phyloP scores from a whole-genome alignment of 768 basidiomycete species.

The Pleurotus ostreatus region DNA sequence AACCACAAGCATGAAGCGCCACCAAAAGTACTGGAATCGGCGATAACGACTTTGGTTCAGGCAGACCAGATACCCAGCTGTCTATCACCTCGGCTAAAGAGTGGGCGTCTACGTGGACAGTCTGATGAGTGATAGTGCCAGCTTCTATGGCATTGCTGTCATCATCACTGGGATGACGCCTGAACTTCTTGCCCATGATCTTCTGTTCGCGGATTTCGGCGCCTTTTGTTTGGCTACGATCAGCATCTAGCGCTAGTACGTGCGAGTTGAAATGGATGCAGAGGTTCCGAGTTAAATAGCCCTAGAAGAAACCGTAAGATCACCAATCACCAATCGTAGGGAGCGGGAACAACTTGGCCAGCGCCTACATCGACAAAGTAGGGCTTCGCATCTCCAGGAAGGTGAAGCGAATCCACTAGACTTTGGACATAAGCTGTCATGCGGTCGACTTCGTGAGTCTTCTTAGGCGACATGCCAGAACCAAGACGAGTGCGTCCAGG shows the following conservation, averaged over 20 bases:
- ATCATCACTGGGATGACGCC: not conserved
- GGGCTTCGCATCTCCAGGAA: slow-evolving; percentile 13
- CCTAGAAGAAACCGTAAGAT: slow-evolving; percentile 29
- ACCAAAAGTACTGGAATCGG: slow-evolving; percentile 53
- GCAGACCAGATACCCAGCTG: slow-evolving; percentile 42
- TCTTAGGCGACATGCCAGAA: slow-evolving; percentile 71
- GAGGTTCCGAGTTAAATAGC: slow-evolving; percentile 57
- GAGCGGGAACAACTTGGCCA: slow-evolving; percentile 47
- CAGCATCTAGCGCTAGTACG: slow-evolving; percentile 66
- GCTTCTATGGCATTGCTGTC: slow-evolving; percentile 1
- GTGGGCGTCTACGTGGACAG: slow-evolving; percentile 46
- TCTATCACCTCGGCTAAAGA: slow-evolving; percentile 43
- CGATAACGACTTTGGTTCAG: slow-evolving; percentile 1
- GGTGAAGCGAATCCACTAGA: slow-evolving; percentile 25
- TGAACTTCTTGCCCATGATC: not conserved
- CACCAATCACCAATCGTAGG: not conserved
- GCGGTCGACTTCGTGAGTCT: slow-evolving; percentile 63
- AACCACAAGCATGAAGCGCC: slow-evolving; percentile 74
- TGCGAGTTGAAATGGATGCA: slow-evolving; percentile 29
- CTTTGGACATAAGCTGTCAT: slow-evolving; percentile 54
- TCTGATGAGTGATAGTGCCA: slow-evolving; percentile 50
- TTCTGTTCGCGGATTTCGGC: slow-evolving; percentile 39
- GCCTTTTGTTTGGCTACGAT: slow-evolving; percentile 54
- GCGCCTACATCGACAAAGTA: slow-evolving; percentile 71
- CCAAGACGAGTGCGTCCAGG: slow-evolving; percentile 4